phyloP scores from a whole-genome alignment of 176 grass and related monocot species.

The Triticum turgidum region DNA sequence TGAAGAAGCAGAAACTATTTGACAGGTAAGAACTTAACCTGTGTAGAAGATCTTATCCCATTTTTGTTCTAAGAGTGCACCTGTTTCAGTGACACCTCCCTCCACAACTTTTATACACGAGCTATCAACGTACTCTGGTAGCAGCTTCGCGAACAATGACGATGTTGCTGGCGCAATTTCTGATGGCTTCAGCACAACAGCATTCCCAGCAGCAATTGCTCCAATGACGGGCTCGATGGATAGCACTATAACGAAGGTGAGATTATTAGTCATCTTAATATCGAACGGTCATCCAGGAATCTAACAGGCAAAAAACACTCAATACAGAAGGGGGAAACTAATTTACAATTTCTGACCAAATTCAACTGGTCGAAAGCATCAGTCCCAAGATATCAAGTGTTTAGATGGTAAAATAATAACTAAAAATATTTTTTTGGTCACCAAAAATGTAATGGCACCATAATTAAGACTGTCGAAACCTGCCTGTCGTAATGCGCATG shows the following conservation, averaged over 20 bases:
- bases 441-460: not conserved
- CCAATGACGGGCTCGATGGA: slow-evolving; percentile 86
- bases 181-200: slow-evolving; percentile 87
- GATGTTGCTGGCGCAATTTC: slow-evolving; percentile 84
- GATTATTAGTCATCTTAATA: not conserved
- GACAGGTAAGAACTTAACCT: slow-evolving; percentile 45
- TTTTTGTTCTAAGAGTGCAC: slow-evolving; percentile 69
- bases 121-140: slow-evolving; percentile 85
- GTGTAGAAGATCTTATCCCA: slow-evolving; percentile 99
- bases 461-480: not conserved
- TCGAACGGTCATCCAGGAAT: not conserved
- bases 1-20: slow-evolving; percentile 4
- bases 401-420: not conserved
- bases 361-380: not conserved
- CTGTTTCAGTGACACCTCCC: slow-evolving; percentile 67
- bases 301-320: not conserved
- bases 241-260: slow-evolving; percentile 47
- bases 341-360: not conserved
- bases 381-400: not conserved
- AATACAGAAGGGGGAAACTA: not conserved
- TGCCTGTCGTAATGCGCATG: not conserved
- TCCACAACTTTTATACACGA: slow-evolving; percentile 91
- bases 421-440: not conserved
- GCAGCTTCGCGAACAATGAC: slow-evolving; percentile 58
- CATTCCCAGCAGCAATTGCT: slow-evolving; percentile 85